Evolutionary conservation across 2,329 filamentous ascomycete genomes (phyloP).

Genomic region (Fusarium denticulatum): DNA sequence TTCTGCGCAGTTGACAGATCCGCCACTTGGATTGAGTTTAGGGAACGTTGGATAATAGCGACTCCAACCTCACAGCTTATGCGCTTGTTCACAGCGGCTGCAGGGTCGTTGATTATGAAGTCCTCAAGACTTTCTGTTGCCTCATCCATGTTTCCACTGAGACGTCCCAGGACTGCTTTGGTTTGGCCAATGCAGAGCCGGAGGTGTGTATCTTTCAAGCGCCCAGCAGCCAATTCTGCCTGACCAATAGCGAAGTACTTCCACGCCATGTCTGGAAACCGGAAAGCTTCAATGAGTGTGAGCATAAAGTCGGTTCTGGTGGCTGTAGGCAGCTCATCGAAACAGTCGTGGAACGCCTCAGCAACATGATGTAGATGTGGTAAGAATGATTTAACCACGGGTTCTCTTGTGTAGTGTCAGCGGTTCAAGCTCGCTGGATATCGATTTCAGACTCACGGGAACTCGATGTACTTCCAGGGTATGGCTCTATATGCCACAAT

Average conservation of each 20-base stretch:
- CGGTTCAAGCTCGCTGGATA: neutral
- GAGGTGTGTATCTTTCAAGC: conserved; percentile 31
- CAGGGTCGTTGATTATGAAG: conserved; percentile 2
- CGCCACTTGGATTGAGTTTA: conserved; percentile 35
- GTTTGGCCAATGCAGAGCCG: conserved; percentile 32
- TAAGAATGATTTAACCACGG: conserved; percentile 25
- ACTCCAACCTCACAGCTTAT: conserved; percentile 30
- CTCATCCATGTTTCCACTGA: conserved; percentile 36
- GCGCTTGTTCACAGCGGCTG: conserved; percentile 8
- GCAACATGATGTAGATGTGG: conserved; percentile 32
- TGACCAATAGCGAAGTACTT: conserved; percentile 35
- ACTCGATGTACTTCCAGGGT: conserved; percentile 40
- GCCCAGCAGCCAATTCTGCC: conserved; percentile 27
- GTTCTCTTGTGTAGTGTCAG: conserved; percentile 23
- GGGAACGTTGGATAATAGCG: conserved; percentile 23
- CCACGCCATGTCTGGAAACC: conserved; percentile 39
- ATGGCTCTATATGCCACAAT: conserved; percentile 33
- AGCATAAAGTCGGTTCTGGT: conserved; percentile 36
- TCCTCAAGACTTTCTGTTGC: conserved; percentile 26
- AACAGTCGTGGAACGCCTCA: conserved; percentile 24
- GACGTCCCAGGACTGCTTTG: conserved; percentile 29
- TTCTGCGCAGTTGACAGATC: conserved; percentile 26
- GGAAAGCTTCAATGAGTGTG: conserved; percentile 36
- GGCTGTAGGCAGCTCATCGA: conserved; percentile 15
- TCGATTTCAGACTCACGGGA: conserved; percentile 26